phyloP scores from a whole-genome alignment of 805 yeast genomes.

The Metschnikowia kunwiensis region DNA sequence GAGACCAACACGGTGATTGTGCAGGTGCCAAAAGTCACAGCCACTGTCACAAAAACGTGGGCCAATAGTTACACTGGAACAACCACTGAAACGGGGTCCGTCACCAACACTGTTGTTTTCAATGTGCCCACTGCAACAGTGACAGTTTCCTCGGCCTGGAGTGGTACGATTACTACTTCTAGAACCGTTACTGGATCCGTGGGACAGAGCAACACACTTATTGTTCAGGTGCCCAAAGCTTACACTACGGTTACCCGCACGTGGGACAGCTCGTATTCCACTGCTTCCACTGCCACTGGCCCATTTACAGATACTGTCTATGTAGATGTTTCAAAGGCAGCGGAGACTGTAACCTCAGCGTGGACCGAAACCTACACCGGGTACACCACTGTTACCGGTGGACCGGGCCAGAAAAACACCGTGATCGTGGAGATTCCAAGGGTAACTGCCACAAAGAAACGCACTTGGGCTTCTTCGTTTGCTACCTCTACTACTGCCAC shows the following conservation, averaged over 20 bases:
- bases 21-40: constrained; percentile 7
- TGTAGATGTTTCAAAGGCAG: not conserved
- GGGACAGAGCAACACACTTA: not conserved
- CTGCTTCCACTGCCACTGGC: not conserved
- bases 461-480: constrained; percentile 11
- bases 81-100: constrained; percentile 1
- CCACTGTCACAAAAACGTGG: constrained; percentile 13
- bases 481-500: constrained; percentile 10
- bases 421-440: not conserved
- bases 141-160: not conserved
- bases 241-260: not conserved
- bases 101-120: not conserved
- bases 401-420: not conserved
- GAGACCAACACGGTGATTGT: constrained; percentile 11
- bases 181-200: not conserved
- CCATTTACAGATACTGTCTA: not conserved
- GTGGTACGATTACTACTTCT: not conserved
- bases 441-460: constrained; percentile 9
- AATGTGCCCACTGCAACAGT: not conserved
- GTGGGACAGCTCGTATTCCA: not conserved
- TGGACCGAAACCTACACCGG: not conserved
- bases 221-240: not conserved
- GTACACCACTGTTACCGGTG: not conserved
- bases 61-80: not conserved
- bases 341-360: not conserved